phyloP scores from a whole-genome alignment of 140 eudicot species.

The Anethum foeniculum region DNA sequence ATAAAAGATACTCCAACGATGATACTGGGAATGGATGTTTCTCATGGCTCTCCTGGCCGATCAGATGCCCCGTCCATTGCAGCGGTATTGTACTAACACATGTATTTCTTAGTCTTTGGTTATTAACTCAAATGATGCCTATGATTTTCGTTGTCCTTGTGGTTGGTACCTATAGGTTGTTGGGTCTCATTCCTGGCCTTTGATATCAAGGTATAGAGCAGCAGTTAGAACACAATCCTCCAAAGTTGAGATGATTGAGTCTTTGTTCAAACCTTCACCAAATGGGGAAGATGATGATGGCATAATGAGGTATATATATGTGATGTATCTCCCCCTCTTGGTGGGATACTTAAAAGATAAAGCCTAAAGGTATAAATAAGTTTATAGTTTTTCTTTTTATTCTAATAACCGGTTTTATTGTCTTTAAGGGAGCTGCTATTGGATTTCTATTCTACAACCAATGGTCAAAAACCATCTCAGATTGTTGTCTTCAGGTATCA shows the following conservation, averaged over 20 bases:
- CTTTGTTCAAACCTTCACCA: conserved; percentile 63
- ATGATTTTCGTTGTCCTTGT: conserved; percentile 11
- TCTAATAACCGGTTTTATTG: not conserved
- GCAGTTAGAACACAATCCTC: conserved; percentile 79
- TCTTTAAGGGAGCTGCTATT: conserved; percentile 66
- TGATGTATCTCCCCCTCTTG: not conserved
- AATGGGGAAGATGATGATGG: conserved; percentile 74
- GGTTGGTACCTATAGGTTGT: conserved; percentile 52
- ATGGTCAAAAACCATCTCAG: conserved; percentile 73
- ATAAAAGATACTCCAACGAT: conserved; percentile 80
- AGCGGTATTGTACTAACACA: conserved; percentile 49
- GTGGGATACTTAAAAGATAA: not conserved
- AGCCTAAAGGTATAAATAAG: not conserved
- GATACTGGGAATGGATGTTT: conserved; percentile 97
- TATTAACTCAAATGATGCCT: conserved; percentile 10
- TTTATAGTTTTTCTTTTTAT: not conserved
- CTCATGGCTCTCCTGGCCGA: conserved; percentile 84
- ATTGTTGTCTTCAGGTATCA: conserved; percentile 74
- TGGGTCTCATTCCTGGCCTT: conserved; percentile 85
- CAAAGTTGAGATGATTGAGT: conserved; percentile 76
- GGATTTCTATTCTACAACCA: conserved; percentile 75
- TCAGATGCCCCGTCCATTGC: conserved; percentile 91
- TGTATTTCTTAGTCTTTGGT: conserved; percentile 6
- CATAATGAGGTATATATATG: conserved; percentile 63
- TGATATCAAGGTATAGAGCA: conserved; percentile 87